Percentiles rank a stretch among this genome's conserved stretches.
phyloP scores from a whole-genome alignment of 2,329 filamentous ascomycete species.

The Xylariaceae sp. region DNA sequence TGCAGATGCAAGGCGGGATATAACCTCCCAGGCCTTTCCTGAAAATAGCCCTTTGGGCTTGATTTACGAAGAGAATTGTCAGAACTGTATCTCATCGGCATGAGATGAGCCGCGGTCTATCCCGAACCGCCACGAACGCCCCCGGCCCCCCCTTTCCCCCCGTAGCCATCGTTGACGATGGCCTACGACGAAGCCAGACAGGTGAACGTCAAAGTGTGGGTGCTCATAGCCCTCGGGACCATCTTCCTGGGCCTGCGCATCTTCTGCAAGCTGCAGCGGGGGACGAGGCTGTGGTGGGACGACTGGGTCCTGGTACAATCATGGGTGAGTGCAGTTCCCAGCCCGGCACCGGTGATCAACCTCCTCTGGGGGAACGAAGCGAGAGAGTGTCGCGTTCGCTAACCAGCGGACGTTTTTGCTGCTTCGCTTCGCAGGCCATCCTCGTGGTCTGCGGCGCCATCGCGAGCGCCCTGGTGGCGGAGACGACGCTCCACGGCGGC shows the following conservation, averaged over 20 bases:
- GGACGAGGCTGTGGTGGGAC: conserved; percentile 6
- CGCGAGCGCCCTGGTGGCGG: neutral
- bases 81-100: no score
- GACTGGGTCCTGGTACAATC: neutral
- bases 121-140: no score
- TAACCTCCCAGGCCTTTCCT: no score
- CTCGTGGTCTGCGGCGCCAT: neutral
- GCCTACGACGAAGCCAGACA: neutral
- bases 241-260: conserved; percentile 7
- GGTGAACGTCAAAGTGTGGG: conserved; percentile 2
- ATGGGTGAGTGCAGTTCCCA: conserved; percentile 5
- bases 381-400: no score
- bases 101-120: no score
- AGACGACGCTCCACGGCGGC: neutral
- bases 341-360: conserved; percentile 8
- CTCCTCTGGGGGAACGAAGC: neutral
- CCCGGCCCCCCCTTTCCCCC: no score
- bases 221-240: conserved; percentile 7
- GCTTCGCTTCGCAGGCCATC: no score
- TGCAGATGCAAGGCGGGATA: no score
- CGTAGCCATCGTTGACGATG: no score
- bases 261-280: conserved; percentile 8
- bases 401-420: no score
- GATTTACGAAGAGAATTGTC: no score
- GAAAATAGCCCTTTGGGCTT: no score